Evolutionary conservation across 768 basidiomycete species (phyloP), one percentile per base, ranked within the genome.

Genomic region (Pilatotrama ljubarskyi): DNA sequence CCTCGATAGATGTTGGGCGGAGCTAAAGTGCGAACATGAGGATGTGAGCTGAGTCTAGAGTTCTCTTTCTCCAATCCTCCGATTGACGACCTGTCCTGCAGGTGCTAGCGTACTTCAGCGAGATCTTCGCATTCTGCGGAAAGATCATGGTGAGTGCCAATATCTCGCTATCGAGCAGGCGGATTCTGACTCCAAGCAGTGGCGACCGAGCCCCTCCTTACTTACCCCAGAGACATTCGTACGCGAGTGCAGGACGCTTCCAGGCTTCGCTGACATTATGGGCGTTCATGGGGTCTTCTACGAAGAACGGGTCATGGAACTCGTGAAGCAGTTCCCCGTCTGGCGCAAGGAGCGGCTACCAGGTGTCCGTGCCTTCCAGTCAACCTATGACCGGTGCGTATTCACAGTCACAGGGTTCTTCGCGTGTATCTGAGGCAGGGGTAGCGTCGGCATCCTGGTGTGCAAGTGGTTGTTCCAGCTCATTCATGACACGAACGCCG

Each of bases 401-500:
- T 47, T 59, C 18, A 15, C 46, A 11, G 18, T 51, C n/a, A 11
- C 46, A 13, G 11, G 1, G 29, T 13, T 10, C 20, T 10, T 3
- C 1, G 1, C 10, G 32, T 18, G 3, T 4, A 48, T 29, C 46
- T 25, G 17, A 24, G 22, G 10, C 6, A 6, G 54, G 36, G 17
- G 29, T 68, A 87, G 87, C 67, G 83, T 86, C 68, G 84, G 83
- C 13, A 77, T 87, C 29, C 81, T 84, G 0, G 78, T 90, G 36
- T 90, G 88, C 77, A 87, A 85, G 67, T 93, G 91, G 88, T 74
- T 93, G 25, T 88, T 85, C 71, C 82, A 86, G 66, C 81, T 84
- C 8, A 69, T 94, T 17, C 87, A 91, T 64, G 89, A 92, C 66
- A 81, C 87, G 1, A 85, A 92, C 64, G 91, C 92, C 7, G 81